These are phyloP conservation scores for Carex parvula DNA, from an alignment of 176 grass and related monocot genomes.

Conservation along the genomic window DNA sequence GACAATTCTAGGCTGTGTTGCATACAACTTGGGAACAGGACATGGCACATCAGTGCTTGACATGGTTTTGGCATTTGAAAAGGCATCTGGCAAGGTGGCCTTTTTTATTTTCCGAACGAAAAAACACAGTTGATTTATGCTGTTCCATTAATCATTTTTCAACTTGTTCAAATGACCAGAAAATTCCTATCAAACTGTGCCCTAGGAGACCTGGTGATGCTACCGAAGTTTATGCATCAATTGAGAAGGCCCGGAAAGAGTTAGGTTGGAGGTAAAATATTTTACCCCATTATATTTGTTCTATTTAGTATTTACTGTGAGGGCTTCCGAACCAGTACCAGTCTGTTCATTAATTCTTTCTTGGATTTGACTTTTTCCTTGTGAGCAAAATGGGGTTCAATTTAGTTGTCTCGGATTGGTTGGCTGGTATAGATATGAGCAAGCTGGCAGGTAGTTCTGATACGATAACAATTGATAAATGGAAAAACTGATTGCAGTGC, in stretches of 20 bases:
- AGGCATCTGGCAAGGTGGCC: constrained; percentile 76
- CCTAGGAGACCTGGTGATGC: constrained; percentile 75
- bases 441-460: not conserved
- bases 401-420: not conserved
- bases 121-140: not conserved
- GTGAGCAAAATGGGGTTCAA: not conserved
- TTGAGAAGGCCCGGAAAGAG: constrained; percentile 60
- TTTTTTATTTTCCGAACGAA: not conserved
- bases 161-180: constrained; percentile 35
- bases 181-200: constrained; percentile 71
- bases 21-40: constrained; percentile 85
- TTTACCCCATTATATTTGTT: not conserved
- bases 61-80: constrained; percentile 76
- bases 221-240: constrained; percentile 75
- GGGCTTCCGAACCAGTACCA: not conserved
- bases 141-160: constrained; percentile 27
- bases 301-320: not conserved
- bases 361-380: not conserved
- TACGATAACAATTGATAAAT: not conserved
- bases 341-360: not conserved
- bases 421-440: not conserved
- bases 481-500: constrained; percentile 42
- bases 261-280: constrained; percentile 68
- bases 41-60: constrained; percentile 80
- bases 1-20: constrained; percentile 55